A percentile compares a stretch with the other conserved stretches of the same genome.
Conservation (phyloP, 495 filamentous ascomycete genomes). For the Penicillium riverlandense region DNA sequence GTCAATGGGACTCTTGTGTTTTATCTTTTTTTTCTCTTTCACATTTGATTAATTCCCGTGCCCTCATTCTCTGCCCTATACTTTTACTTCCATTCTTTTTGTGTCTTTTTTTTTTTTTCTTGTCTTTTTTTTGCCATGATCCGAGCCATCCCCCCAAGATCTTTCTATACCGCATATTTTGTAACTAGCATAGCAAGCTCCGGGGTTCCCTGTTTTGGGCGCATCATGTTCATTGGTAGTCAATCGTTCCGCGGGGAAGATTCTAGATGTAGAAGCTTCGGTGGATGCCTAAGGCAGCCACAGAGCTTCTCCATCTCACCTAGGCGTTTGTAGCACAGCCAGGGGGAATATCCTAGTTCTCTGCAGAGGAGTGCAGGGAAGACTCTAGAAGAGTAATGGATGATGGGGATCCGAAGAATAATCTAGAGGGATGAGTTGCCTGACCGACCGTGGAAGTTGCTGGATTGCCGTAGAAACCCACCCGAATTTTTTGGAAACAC, state of each 20-base stretch:
- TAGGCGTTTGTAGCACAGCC: too few species aligned
- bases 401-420: neutral
- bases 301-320: neutral
- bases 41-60: slow-evolving; percentile 11
- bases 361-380: slow-evolving; percentile 7
- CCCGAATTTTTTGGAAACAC: slow-evolving; percentile 28
- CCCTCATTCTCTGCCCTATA: slow-evolving; percentile 7
- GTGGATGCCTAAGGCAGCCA: slow-evolving; percentile 5
- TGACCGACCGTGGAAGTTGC: slow-evolving; percentile 35
- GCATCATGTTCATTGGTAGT: neutral
- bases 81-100: slow-evolving; percentile 10
- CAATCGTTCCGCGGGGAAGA: neutral
- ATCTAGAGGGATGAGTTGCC: slow-evolving; percentile 7
- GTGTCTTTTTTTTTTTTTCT: slow-evolving; percentile 2
- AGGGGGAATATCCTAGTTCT: neutral
- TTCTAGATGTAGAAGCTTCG: slow-evolving; percentile 10
- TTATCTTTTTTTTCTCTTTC: slow-evolving; percentile 8
- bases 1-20: slow-evolving; percentile 22
- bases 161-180: neutral
- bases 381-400: slow-evolving; percentile 18
- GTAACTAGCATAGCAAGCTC: neutral
- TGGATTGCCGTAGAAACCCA: slow-evolving; percentile 41
- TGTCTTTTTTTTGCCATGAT: neutral
- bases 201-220: neutral
- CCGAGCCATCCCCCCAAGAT: neutral